Conservation (phyloP, 257 asterid genomes). For the Penstemon barbatus region DNA sequence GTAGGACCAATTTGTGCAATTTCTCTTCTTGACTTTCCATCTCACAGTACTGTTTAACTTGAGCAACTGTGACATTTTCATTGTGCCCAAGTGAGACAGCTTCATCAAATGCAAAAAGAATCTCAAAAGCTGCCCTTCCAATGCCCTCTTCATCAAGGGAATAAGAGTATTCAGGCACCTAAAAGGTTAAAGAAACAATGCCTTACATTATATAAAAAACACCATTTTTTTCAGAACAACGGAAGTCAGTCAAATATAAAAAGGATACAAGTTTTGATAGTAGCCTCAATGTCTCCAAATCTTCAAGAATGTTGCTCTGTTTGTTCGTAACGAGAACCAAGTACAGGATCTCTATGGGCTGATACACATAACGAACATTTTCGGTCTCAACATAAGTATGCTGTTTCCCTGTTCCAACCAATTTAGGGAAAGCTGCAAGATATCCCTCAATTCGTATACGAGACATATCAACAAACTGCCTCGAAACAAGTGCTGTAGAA, state of each 20-base stretch:
- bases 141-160: constrained; percentile 93
- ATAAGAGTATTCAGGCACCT: constrained; percentile 91
- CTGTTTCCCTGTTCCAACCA: constrained; percentile 89
- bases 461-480: constrained; percentile 97
- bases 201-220: neutral
- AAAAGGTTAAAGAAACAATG: constrained; percentile 44
- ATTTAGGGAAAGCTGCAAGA: constrained; percentile 93
- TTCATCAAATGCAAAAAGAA: constrained; percentile 93
- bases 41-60: constrained; percentile 95
- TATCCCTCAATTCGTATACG: constrained; percentile 94
- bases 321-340: constrained; percentile 90
- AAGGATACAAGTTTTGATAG: constrained; percentile 83
- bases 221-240: neutral
- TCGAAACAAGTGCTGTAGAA: constrained; percentile 80
- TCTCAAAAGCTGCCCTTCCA: constrained; percentile 78
- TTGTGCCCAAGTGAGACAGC: constrained; percentile 88
- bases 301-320: constrained; percentile 96
- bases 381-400: constrained; percentile 94
- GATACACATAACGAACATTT: constrained; percentile 91
- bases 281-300: constrained; percentile 85
- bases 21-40: constrained; percentile 97
- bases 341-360: constrained; percentile 84
- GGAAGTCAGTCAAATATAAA: constrained; percentile 22
- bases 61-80: constrained; percentile 89
- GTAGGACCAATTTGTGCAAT: constrained; percentile 78